These are phyloP conservation scores for Fusarium sp. DNA, from an alignment of 2,329 filamentous ascomycete genomes.

Conservation along the genomic window DNA sequence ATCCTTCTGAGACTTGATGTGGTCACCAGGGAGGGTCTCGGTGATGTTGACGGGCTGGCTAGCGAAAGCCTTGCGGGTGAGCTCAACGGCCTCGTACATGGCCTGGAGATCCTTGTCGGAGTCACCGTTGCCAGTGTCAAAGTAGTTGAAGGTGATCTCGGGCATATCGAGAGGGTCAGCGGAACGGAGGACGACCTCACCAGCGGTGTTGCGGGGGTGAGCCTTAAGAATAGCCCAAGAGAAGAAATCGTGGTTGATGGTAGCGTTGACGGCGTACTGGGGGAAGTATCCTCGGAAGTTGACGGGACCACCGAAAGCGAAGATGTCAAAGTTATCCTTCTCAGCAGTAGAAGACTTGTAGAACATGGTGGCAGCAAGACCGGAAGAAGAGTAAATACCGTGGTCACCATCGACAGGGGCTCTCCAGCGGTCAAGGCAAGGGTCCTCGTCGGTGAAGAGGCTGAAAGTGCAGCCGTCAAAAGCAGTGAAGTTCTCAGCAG, in stretches of 20 bases:
- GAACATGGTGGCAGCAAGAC: conserved; percentile 63
- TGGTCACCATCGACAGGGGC: conserved; percentile 45
- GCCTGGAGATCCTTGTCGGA: conserved; percentile 64
- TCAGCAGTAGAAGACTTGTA: conserved; percentile 54
- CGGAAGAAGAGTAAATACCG: conserved; percentile 59
- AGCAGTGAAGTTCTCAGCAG: conserved; percentile 43
- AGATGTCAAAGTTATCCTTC: conserved; percentile 60
- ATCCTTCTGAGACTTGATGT: conserved; percentile 33
- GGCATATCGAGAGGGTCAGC: conserved; percentile 73
- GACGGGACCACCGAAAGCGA: conserved; percentile 66
- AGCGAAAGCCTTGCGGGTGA: conserved; percentile 59
- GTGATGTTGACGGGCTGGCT: conserved; percentile 41
- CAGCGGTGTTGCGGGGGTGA: conserved; percentile 71
- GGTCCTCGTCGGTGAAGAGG: conserved; percentile 49
- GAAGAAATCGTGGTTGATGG: conserved; percentile 58
- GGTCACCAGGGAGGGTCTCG: conserved; percentile 34
- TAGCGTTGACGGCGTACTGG: conserved; percentile 61
- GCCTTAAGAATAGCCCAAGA: conserved; percentile 65
- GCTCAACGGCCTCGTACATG: conserved; percentile 66
- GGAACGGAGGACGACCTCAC: conserved; percentile 71
- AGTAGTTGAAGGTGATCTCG: conserved; percentile 72
- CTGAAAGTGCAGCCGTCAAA: conserved; percentile 52
- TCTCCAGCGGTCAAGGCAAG: conserved; percentile 54
- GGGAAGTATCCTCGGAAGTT: conserved; percentile 70
- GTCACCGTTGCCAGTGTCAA: conserved; percentile 63